Evolutionary conservation across 441 rosid genomes (phyloP), one percentile per base, ranked within the genome.

Genomic region (Erodium trifolium): DNA sequence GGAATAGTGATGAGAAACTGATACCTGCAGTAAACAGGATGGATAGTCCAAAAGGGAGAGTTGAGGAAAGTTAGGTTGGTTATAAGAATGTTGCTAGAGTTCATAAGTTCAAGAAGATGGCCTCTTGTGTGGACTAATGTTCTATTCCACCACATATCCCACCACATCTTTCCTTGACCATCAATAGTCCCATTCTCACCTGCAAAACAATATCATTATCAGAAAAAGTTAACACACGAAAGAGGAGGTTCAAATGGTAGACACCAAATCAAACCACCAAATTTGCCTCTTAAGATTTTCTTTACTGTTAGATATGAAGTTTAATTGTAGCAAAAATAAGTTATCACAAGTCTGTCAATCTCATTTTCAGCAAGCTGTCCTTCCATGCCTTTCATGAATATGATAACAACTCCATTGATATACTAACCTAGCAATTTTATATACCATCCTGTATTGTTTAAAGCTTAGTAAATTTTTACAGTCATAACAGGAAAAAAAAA

Each of bases 71-170:
- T 90, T 63, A 91, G 89, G 71, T 93, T 90, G 68, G 96, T 83
- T 75, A 93, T 88, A 64, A 91, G 92, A 65, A 93, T 70, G 73
- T 87, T 79, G 13, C 63, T 77, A 57, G 96, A 93, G 83, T 88
- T 91, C 84, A 83, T 85, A n/a, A 93, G 71, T 73, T 93, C 99
- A 16, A 93, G 72, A 14, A 93, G 91, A 78, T 89, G 99, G 72
- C 97, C 97, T 82, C 99, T 87, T 16, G 97, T 90, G 78, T 86
- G 83, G 70, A 83, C 75, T 79, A 91, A 67, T 37, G 96, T 89
- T 80, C 87, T 84, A 77, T 91, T 93, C 97, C 99, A 88, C 96
- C 96, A 93, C 75, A 87, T 78, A 12, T 89, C 93, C 99, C 99
- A 93, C 99, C 96, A 91, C 88, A 90, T 91, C 72, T 73, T 86